Conservation (phyloP, 371 early-diverging fungal genomes). For the Dinochytrium kinnereticum region DNA sequence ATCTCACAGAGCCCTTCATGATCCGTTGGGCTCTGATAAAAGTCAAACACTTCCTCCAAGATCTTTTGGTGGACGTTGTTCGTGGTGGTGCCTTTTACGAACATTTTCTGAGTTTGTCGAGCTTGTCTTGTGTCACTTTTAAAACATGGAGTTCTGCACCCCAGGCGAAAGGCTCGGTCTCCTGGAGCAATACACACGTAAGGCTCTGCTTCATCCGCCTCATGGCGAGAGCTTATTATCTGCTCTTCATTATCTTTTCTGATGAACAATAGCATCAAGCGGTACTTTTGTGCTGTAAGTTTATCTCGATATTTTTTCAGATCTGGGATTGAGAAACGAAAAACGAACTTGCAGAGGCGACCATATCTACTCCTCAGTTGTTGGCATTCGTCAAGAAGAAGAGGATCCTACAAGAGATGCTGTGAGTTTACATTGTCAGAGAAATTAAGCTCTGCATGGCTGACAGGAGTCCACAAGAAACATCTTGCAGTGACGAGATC, state of each 20-base stretch:
- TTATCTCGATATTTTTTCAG: constrained; percentile 85
- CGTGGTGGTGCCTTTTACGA: background rate
- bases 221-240: background rate
- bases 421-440: background rate
- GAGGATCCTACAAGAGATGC: background rate
- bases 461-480: background rate
- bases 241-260: no score
- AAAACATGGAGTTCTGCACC: background rate
- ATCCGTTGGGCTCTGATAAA: background rate
- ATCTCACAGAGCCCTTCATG: background rate
- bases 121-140: background rate
- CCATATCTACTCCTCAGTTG: constrained; percentile 77
- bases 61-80: background rate
- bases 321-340: no score
- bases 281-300: constrained; percentile 32
- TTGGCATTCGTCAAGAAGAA: constrained; percentile 36
- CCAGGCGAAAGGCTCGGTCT: constrained; percentile 28
- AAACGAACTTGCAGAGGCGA: constrained; percentile 56
- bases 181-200: constrained; percentile 19
- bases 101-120: constrained; percentile 1
- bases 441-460: background rate
- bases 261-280: constrained; percentile 19
- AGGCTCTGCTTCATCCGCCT: background rate
- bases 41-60: background rate
- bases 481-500: constrained; percentile 6